Evolutionary conservation across 371 early-diverging fungal species (phyloP), one percentile per base, ranked within the genome.

Genomic region (Choanephora cucurbitarum): DNA sequence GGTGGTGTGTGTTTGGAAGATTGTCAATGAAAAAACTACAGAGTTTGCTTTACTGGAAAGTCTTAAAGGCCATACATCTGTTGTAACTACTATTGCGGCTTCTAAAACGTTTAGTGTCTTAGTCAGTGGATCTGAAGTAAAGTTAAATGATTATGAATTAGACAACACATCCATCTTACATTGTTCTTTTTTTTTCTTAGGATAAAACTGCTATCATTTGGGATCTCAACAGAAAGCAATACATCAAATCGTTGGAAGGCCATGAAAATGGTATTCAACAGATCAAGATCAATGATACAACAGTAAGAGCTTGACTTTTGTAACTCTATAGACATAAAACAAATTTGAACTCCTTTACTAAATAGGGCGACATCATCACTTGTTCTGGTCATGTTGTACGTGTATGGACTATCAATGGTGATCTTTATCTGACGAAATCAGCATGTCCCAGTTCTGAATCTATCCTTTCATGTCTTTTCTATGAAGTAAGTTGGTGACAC

Each of bases 361-460:
- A 5, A 7, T 53, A 82, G 76, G 91, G 89, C 2, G 90, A 89
- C 57, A 90, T 91, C 55, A 77, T 82, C 0, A 83, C 88, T 1
- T 87, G 88, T 48, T 82, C 86, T 22, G 83, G 83, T 0, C 69
- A 81, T 31, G 62, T 74, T 10, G 58, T 89, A 15, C 70, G 82
- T 15, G 57, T 90, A 5, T 91, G 88, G 89, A 81, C 77, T 3
- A 79, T 91, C 33, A 91, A 91, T 66, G 91, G 91, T 7, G 87
- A 86, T 39, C 68, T 87, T 32, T 77, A 88, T 22, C 44, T 83
- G 11, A 67, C 78, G 32, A 84, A 82, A 47, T 72, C 75, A 34
- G 67, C 81, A 3, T 77, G 85, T 21, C 71, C 83, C 46, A 74
- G 77, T 42, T 76, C 81, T 8, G 86, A 84, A 48, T 73, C 79